These are phyloP conservation scores for Salix brachista DNA, from an alignment of 345 rosid species.

Conservation along the genomic window DNA sequence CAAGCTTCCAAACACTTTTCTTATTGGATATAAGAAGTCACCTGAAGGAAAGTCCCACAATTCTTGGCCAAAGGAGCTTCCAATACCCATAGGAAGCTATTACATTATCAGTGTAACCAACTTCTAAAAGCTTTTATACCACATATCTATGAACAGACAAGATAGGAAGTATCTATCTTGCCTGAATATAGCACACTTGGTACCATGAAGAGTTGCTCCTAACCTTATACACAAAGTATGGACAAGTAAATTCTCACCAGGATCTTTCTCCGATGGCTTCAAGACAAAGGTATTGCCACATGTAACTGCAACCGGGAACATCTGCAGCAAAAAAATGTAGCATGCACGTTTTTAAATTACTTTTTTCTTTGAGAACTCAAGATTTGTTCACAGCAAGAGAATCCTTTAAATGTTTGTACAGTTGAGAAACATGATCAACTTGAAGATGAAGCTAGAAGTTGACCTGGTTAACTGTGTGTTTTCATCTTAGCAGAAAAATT, in stretches of 20 bases:
- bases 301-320: slow-evolving; percentile 91
- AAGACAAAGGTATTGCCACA: slow-evolving; percentile 90
- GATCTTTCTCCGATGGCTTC: slow-evolving; percentile 98
- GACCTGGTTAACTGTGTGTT: neutral
- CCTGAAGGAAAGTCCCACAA: neutral
- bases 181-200: neutral
- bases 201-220: neutral
- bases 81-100: neutral
- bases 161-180: neutral
- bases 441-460: neutral
- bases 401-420: neutral
- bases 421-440: neutral
- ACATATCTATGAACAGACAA: neutral
- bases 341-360: neutral
- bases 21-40: neutral
- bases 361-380: neutral
- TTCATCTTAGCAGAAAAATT: neutral
- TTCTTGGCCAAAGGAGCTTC: neutral
- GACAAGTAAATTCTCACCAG: slow-evolving; percentile 48
- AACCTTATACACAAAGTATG: neutral
- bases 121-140: neutral
- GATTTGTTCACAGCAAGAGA: neutral
- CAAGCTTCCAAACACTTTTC: neutral
- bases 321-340: slow-evolving; percentile 48
- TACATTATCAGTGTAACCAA: neutral